These are phyloP conservation scores for Coemansia sp. DNA, from an alignment of 192 early-diverging fungal species.

Conservation along the genomic window DNA sequence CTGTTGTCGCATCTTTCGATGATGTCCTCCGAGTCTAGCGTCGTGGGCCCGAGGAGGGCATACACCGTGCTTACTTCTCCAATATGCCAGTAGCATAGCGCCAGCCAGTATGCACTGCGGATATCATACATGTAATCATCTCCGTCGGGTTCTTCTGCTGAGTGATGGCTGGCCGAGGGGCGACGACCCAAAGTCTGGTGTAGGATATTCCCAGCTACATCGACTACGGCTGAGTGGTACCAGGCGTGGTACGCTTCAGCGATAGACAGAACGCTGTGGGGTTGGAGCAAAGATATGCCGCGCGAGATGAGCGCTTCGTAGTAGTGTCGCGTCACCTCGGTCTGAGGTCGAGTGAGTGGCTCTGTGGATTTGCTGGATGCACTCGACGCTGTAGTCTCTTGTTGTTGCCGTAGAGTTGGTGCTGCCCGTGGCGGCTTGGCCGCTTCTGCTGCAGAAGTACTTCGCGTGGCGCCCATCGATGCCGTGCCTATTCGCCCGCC, in stretches of 20 bases:
- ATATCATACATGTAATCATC: slow-evolving; percentile 22
- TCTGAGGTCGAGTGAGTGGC: slow-evolving; percentile 24
- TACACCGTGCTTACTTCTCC: slow-evolving; percentile 44
- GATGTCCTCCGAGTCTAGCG: slow-evolving; percentile 35
- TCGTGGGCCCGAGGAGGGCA: slow-evolving; percentile 26
- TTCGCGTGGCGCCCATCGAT: background rate
- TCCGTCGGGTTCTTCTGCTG: background rate
- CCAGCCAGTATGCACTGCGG: slow-evolving; percentile 55
- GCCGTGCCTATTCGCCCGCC: background rate
- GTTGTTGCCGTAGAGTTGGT: slow-evolving; percentile 1
- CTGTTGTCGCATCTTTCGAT: slow-evolving; percentile 14
- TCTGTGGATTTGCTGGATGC: background rate
- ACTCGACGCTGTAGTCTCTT: background rate
- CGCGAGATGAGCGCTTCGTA: slow-evolving; percentile 50
- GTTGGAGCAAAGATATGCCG: slow-evolving; percentile 41
- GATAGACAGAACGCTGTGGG: slow-evolving; percentile 40
- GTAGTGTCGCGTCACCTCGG: slow-evolving; percentile 27
- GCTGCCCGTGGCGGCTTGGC: background rate
- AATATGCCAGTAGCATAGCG: slow-evolving; percentile 53
- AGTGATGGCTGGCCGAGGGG: background rate
- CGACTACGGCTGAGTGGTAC: slow-evolving; percentile 29
- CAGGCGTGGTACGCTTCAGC: slow-evolving; percentile 54
- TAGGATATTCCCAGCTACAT: slow-evolving; percentile 40
- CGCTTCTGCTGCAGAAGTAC: slow-evolving; percentile 3
- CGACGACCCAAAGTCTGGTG: slow-evolving; percentile 27